phyloP scores from a whole-genome alignment of 169 alveolate genomes.

The Fabrea salina region DNA sequence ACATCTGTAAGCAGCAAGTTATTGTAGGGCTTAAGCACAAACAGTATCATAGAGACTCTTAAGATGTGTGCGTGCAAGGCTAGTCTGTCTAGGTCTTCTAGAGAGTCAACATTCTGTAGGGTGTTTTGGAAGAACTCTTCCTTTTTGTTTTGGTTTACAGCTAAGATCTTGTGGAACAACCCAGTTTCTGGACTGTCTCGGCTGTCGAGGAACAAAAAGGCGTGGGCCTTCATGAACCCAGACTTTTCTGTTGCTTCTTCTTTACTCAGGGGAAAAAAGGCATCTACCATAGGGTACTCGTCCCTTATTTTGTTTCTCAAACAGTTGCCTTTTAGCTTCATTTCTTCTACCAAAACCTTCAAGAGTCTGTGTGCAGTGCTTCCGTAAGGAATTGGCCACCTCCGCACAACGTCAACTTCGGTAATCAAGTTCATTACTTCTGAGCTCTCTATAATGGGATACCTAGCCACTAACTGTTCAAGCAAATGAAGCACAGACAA shows the following conservation, averaged over 20 bases:
- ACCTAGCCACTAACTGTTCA: neutral
- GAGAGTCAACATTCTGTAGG: neutral
- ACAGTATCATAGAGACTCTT: neutral
- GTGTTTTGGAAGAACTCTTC: neutral
- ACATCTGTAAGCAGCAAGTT: neutral
- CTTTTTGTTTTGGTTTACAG: neutral
- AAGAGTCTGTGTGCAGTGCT: neutral
- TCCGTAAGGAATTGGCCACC: conserved; percentile 31
- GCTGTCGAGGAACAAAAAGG: neutral
- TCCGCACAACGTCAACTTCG: neutral
- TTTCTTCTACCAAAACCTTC: neutral
- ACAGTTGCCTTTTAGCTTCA: neutral
- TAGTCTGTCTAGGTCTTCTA: neutral
- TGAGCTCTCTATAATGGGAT: neutral
- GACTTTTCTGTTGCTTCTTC: neutral
- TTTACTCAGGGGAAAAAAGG: neutral
- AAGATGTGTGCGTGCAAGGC: conserved; percentile 1
- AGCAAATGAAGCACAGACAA: neutral
- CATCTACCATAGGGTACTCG: conserved; percentile 13
- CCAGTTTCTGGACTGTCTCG: conserved; percentile 2
- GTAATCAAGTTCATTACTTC: neutral
- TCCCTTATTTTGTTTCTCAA: conserved; percentile 3
- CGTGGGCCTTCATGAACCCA: neutral
- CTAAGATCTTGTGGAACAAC: neutral
- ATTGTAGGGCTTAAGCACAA: neutral